These are phyloP conservation scores for Dalbergia cochinchinensis DNA, from an alignment of 306 rosid genomes.

Conservation along the genomic window DNA sequence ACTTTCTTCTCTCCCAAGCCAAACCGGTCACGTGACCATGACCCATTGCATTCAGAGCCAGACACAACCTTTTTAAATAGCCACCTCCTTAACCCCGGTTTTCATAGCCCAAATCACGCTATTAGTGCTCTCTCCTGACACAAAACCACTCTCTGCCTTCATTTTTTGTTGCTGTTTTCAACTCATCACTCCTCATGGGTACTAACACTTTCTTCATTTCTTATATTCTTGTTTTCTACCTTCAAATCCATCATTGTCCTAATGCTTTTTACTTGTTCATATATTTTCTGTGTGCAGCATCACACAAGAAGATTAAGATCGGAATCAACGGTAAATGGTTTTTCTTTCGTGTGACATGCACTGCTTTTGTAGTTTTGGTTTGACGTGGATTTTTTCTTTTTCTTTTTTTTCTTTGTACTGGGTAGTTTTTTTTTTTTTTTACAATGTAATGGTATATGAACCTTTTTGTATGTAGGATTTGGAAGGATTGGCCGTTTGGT, in stretches of 20 bases:
- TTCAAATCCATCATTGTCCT: background rate
- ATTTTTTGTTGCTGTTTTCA: background rate
- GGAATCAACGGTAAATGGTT: constrained; percentile 77
- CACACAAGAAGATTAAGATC: constrained; percentile 81
- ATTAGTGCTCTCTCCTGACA: background rate
- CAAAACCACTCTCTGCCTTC: background rate
- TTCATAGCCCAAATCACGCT: constrained; percentile 32
- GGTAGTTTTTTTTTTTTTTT: background rate
- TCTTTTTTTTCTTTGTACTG: background rate
- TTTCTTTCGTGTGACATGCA: background rate
- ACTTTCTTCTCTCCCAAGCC: constrained; percentile 54
- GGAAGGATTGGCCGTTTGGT: constrained; percentile 99
- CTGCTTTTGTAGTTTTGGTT: background rate
- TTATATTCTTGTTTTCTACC: background rate
- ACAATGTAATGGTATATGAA: background rate
- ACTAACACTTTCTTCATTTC: background rate
- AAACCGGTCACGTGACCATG: constrained; percentile 41
- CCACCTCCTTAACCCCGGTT: background rate
- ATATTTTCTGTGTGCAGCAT: constrained; percentile 45
- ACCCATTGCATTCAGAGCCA: background rate
- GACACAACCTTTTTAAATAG: constrained; percentile 38
- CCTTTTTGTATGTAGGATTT: constrained; percentile 60
- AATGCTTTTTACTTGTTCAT: background rate
- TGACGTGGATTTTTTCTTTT: background rate
- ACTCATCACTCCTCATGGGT: constrained; percentile 50